Evolutionary conservation across 139 green algal species (phyloP).

Genomic region (Tetratostichococcus sp.): DNA sequence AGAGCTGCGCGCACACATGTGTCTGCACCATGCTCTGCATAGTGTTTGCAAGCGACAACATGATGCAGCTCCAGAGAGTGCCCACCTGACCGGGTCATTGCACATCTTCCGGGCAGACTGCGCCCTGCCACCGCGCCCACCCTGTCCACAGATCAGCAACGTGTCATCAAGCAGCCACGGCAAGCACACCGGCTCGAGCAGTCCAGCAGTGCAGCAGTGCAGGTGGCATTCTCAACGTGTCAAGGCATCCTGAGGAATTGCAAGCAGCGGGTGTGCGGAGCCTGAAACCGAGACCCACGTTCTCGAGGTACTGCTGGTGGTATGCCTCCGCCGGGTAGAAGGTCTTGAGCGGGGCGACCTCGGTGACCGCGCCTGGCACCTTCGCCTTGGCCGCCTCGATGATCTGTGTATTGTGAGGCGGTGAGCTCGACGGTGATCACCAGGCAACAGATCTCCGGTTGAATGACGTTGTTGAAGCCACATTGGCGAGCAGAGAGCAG

Average conservation of each 20-base stretch:
- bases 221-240: too few relatives aligned
- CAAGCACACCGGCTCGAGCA: too few relatives aligned
- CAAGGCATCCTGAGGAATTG: too few relatives aligned
- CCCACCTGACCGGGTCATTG: not conserved
- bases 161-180: too few relatives aligned
- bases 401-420: not conserved
- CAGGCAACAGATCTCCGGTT: too few relatives aligned
- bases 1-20: too few relatives aligned
- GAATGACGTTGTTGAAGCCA: too few relatives aligned
- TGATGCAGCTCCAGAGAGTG: not conserved
- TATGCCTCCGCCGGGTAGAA: not conserved
- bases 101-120: not conserved
- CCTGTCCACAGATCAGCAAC: not conserved
- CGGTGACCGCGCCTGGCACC: not conserved
- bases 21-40: too few relatives aligned
- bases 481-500: too few relatives aligned
- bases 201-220: too few relatives aligned
- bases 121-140: too few relatives aligned
- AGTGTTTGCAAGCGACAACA: not conserved
- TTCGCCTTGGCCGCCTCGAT: not conserved
- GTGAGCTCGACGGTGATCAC: too few relatives aligned
- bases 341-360: not conserved
- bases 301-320: conserved; percentile 89
- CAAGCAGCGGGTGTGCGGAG: not conserved
- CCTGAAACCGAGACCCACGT: not conserved